Percentiles rank a stretch among this genome's conserved stretches.
phyloP scores from a whole-genome alignment of 176 grass and related monocot species.

The Carex myosuroides region DNA sequence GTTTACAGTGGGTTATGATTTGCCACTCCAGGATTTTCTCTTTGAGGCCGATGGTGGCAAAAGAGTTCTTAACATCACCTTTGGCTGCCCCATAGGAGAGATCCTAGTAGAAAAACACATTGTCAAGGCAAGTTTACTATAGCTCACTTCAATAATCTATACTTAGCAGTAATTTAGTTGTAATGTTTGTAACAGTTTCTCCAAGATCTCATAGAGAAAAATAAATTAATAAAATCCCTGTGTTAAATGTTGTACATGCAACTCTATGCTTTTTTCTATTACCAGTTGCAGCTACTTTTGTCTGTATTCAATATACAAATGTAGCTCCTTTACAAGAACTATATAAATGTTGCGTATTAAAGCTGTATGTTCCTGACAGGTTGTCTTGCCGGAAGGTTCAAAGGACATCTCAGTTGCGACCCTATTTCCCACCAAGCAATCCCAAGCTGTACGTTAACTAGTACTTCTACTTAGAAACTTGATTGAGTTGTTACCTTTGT shows the following conservation, averaged over 20 bases:
- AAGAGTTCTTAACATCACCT: slow-evolving; percentile 91
- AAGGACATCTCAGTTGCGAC: slow-evolving; percentile 66
- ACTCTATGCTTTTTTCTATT: background rate
- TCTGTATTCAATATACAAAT: background rate
- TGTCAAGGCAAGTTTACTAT: slow-evolving; percentile 49
- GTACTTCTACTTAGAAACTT: slow-evolving; percentile 5
- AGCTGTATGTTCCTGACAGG: slow-evolving; percentile 33
- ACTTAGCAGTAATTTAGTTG: background rate
- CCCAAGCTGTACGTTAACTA: slow-evolving; percentile 48
- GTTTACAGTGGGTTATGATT: slow-evolving; percentile 86
- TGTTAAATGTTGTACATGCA: background rate
- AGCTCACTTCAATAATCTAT: background rate
- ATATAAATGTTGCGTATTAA: slow-evolving; percentile 2
- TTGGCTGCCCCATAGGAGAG: slow-evolving; percentile 80
- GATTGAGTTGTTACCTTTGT: slow-evolving; percentile 9
- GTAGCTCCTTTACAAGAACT: background rate
- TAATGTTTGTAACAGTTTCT: background rate
- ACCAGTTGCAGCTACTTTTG: background rate
- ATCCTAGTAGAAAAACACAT: slow-evolving; percentile 78
- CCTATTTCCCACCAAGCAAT: slow-evolving; percentile 72
- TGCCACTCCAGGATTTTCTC: slow-evolving; percentile 89
- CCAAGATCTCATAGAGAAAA: background rate
- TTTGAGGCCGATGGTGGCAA: slow-evolving; percentile 62
- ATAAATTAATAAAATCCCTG: background rate
- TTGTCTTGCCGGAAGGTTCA: slow-evolving; percentile 94